phyloP scores from a whole-genome alignment of 768 basidiomycete genomes.

The Galerina marginata region DNA sequence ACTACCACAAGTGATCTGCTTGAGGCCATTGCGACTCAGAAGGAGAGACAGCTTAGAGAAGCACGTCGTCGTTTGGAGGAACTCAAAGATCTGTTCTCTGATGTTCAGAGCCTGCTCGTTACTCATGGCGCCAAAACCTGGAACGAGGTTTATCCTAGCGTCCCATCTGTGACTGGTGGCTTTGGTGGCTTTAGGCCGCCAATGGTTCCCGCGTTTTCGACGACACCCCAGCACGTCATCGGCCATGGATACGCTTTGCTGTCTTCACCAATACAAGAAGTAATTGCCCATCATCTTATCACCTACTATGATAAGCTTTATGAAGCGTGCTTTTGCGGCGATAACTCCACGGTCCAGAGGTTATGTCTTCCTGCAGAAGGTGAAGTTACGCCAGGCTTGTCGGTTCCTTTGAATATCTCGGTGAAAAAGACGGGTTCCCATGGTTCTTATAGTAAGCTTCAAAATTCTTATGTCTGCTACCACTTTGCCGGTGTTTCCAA shows the following conservation, averaged over 20 bases:
- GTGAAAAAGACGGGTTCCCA: slow-evolving; percentile 33
- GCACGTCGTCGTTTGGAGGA: slow-evolving; percentile 29
- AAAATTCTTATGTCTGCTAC: not conserved
- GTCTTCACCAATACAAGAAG: slow-evolving; percentile 24
- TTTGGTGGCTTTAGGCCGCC: too few species aligned
- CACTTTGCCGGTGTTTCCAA: too few species aligned
- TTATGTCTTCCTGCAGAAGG: slow-evolving; percentile 55
- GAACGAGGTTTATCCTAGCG: slow-evolving; percentile 42
- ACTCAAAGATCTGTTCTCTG: slow-evolving; percentile 35
- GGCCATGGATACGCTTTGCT: slow-evolving; percentile 3
- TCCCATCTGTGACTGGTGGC: slow-evolving; percentile 15
- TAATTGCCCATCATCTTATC: slow-evolving; percentile 39
- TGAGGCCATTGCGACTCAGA: slow-evolving; percentile 7
- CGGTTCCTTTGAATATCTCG: slow-evolving; percentile 48
- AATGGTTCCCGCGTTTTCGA: not conserved
- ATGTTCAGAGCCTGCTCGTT: slow-evolving; percentile 37
- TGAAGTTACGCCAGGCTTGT: slow-evolving; percentile 22
- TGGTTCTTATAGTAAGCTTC: slow-evolving; percentile 27
- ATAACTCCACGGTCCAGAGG: slow-evolving; percentile 53
- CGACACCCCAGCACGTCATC: not conserved
- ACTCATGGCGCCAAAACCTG: slow-evolving; percentile 47
- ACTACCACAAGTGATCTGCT: not conserved
- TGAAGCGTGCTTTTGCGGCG: slow-evolving; percentile 59
- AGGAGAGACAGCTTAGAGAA: slow-evolving; percentile 13
- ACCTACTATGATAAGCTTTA: slow-evolving; percentile 57